Percentiles rank a stretch among this genome's conserved stretches.
Evolutionary conservation across 306 rosid species (phyloP).

Genomic region (Comarum palustre): DNA sequence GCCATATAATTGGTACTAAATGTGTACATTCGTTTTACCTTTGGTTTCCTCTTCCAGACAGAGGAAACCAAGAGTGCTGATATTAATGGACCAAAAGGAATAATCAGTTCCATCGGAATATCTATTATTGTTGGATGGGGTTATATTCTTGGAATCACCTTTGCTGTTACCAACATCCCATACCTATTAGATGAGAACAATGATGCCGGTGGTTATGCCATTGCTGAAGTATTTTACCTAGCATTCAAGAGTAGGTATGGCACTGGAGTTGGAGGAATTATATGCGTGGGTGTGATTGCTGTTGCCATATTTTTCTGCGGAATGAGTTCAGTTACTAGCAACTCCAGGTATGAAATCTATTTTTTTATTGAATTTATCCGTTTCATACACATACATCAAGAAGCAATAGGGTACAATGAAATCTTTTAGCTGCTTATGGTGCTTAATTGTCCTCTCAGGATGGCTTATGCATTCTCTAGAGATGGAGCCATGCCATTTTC

Average conservation of each 20-base stretch:
- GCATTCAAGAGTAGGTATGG: conserved; percentile 91
- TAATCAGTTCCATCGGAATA: conserved; percentile 86
- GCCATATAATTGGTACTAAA: conserved; percentile 24
- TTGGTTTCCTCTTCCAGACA: conserved; percentile 59
- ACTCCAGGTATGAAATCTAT: conserved; percentile 64
- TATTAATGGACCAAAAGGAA: conserved; percentile 90
- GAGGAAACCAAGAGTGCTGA: conserved; percentile 95
- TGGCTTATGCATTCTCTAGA: conserved; percentile 97
- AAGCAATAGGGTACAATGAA: background rate
- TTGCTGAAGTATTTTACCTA: conserved; percentile 82
- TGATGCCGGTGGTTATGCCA: conserved; percentile 94
- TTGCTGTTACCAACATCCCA: conserved; percentile 69
- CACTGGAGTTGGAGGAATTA: conserved; percentile 82
- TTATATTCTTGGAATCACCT: conserved; percentile 85
- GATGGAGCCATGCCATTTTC: conserved; percentile 99
- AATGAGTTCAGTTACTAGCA: conserved; percentile 94
- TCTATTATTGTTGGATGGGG: conserved; percentile 86
- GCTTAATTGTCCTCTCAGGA: conserved; percentile 41
- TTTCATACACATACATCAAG: conserved; percentile 9
- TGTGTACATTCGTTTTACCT: conserved; percentile 21
- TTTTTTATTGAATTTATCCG: background rate
- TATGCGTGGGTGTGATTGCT: conserved; percentile 81
- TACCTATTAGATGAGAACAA: conserved; percentile 69
- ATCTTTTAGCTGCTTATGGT: conserved; percentile 18
- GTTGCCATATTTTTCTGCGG: conserved; percentile 95